phyloP scores from a whole-genome alignment of 1,139 yeast species.

The Kluyveromyces marxianus region DNA sequence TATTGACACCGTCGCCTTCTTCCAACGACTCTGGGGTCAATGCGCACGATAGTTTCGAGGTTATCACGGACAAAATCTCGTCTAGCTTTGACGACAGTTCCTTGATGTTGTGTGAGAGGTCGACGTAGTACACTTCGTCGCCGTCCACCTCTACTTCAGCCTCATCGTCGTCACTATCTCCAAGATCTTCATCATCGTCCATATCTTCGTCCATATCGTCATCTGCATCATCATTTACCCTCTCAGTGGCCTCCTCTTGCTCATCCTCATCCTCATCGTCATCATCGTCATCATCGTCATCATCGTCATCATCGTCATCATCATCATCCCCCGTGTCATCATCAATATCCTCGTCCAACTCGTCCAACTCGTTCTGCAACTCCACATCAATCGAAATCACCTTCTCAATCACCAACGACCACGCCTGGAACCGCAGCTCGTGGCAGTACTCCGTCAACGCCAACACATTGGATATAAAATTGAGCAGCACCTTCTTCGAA shows the following conservation, averaged over 20 bases:
- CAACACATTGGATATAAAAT: slow-evolving; percentile 62
- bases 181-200: slow-evolving; percentile 30
- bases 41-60: slow-evolving; percentile 42
- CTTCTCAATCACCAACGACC: slow-evolving; percentile 76
- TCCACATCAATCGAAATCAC: slow-evolving; percentile 90
- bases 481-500: slow-evolving; percentile 44
- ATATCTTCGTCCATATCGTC: slow-evolving; percentile 36
- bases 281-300: slow-evolving; percentile 39
- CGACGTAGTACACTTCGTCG: slow-evolving; percentile 38
- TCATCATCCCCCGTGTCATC: slow-evolving; percentile 67
- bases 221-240: slow-evolving; percentile 35
- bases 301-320: slow-evolving; percentile 48
- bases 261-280: slow-evolving; percentile 30
- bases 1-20: slow-evolving; percentile 60
- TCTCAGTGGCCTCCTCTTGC: slow-evolving; percentile 32
- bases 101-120: slow-evolving; percentile 47
- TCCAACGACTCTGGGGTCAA: slow-evolving; percentile 47
- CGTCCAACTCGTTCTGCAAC: slow-evolving; percentile 80
- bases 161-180: slow-evolving; percentile 32
- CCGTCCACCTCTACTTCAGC: slow-evolving; percentile 31
- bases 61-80: slow-evolving; percentile 48
- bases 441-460: slow-evolving; percentile 57
- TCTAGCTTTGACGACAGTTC: slow-evolving; percentile 64
- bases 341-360: slow-evolving; percentile 72
- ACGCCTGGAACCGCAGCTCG: slow-evolving; percentile 63